These are phyloP conservation scores for Amanita phalloides DNA, from an alignment of 768 basidiomycete genomes.

Conservation along the genomic window DNA sequence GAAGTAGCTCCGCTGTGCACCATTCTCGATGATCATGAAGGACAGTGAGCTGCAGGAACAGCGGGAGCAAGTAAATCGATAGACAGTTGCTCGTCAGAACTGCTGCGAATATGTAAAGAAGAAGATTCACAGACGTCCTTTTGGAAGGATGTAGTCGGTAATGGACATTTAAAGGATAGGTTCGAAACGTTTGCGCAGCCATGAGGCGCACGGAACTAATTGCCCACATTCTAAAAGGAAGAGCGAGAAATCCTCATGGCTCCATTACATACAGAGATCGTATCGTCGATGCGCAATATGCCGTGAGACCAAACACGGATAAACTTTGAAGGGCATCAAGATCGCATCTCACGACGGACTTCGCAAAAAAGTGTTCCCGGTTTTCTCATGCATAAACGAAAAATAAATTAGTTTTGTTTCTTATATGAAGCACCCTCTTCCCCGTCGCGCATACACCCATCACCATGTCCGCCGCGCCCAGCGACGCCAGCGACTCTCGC, in stretches of 20 bases:
- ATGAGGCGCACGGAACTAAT: not conserved
- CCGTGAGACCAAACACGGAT: not conserved
- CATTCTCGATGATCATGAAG: slow-evolving; percentile 2
- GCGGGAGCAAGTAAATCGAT: not conserved
- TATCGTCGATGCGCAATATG: not conserved
- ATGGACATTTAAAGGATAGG: not conserved
- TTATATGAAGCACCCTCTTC: slow-evolving; percentile 1
- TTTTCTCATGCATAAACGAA: slow-evolving; percentile 3
- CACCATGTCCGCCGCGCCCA: not conserved
- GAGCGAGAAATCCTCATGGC: not conserved
- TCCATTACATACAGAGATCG: slow-evolving; percentile 4
- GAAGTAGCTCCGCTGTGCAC: no score
- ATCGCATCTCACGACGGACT: not conserved
- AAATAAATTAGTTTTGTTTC: not conserved
- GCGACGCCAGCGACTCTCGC: not conserved
- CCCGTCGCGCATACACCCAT: not conserved
- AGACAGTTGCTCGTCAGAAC: not conserved
- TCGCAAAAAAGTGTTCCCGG: not conserved
- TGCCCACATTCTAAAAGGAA: not conserved
- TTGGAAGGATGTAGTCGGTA: not conserved
- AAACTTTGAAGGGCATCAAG: not conserved
- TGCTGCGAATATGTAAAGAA: not conserved
- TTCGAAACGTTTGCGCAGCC: not conserved
- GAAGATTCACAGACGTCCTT: not conserved
- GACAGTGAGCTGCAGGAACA: not conserved